Percentiles rank a stretch among this genome's conserved stretches.
Evolutionary conservation across 306 rosid genomes (phyloP).

Genomic region (Trifolium subterraneum): DNA sequence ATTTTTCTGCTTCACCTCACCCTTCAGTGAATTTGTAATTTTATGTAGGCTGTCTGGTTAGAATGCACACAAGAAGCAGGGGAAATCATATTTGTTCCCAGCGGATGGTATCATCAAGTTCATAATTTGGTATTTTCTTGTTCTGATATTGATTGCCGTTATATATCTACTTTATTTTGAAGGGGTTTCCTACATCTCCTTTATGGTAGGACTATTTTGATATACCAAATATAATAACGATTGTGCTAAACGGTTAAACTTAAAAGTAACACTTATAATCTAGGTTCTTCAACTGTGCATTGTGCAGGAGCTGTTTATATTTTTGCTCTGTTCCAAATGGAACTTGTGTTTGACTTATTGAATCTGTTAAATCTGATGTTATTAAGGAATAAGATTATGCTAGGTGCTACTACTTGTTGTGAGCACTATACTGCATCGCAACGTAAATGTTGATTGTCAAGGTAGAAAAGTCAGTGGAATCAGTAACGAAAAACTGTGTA

Average conservation of each 20-base stretch:
- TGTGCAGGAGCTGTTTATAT: slow-evolving; percentile 24
- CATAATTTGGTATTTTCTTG: slow-evolving; percentile 72
- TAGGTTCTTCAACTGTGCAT: slow-evolving; percentile 6
- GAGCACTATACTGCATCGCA: background rate
- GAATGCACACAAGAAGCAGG: slow-evolving; percentile 89
- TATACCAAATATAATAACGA: background rate
- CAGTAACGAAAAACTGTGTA: slow-evolving; percentile 3
- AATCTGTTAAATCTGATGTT: slow-evolving; percentile 2
- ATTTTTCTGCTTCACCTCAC: slow-evolving; percentile 39
- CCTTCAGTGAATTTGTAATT: slow-evolving; percentile 33
- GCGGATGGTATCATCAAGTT: slow-evolving; percentile 99
- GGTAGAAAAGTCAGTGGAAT: slow-evolving; percentile 25
- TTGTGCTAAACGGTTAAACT: background rate
- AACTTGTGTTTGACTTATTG: slow-evolving; percentile 22
- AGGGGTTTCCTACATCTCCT: slow-evolving; percentile 22
- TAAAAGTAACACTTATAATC: background rate
- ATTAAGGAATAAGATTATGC: slow-evolving; percentile 25
- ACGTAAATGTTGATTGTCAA: background rate
- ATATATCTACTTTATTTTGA: slow-evolving; percentile 30
- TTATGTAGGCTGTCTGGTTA: slow-evolving; percentile 79
- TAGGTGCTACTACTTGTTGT: slow-evolving; percentile 17
- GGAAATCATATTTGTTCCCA: slow-evolving; percentile 91
- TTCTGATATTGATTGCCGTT: slow-evolving; percentile 20
- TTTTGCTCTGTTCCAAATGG: slow-evolving; percentile 20
- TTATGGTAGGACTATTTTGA: slow-evolving; percentile 8